Conservation (phyloP, 208 protist genomes). For the Crithidia acanthocephali region DNA sequence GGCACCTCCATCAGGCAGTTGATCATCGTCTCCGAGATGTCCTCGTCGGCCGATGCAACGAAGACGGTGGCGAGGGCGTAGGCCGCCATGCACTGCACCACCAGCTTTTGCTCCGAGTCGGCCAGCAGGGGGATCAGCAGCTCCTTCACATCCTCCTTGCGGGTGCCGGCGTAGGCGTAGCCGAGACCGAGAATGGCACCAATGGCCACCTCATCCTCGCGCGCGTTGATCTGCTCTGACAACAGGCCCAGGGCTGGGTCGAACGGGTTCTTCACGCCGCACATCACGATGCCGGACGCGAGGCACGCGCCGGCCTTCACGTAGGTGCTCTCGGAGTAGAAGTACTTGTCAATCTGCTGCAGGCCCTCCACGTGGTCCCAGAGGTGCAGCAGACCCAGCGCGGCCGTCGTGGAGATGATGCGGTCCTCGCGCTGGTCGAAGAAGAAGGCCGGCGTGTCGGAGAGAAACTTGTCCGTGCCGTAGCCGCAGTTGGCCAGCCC, state of each 20-base stretch:
- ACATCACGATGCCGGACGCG: constrained; percentile 90
- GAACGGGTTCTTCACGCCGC: constrained; percentile 88
- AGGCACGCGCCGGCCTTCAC: constrained; percentile 98
- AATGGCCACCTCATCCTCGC: constrained; percentile 82
- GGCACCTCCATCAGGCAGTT: constrained; percentile 92
- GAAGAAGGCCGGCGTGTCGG: constrained; percentile 85
- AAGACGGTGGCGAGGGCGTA: constrained; percentile 97
- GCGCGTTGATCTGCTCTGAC: constrained; percentile 67
- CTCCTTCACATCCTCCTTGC: constrained; percentile 95
- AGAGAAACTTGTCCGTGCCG: constrained; percentile 98
- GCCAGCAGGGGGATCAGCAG: constrained; percentile 94
- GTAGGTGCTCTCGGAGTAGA: constrained; percentile 95
- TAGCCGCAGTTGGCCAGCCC: constrained; percentile 96
- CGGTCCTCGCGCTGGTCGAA: constrained; percentile 98
- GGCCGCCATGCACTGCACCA: constrained; percentile 94
- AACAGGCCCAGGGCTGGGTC: constrained; percentile 97
- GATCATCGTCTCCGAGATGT: constrained; percentile 95
- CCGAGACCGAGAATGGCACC: constrained; percentile 96
- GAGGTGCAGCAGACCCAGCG: constrained; percentile 96
- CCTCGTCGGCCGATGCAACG: constrained; percentile 96
- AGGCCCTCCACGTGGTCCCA: constrained; percentile 98
- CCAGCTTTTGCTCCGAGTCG: constrained; percentile 92
- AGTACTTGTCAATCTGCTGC: constrained; percentile 96
- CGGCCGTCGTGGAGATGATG: constrained; percentile 96
- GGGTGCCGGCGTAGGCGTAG: constrained; percentile 97